Evolutionary conservation across 768 basidiomycete genomes (phyloP), one percentile per base, ranked within the genome.

Genomic region (Boletus tomentosulus): DNA sequence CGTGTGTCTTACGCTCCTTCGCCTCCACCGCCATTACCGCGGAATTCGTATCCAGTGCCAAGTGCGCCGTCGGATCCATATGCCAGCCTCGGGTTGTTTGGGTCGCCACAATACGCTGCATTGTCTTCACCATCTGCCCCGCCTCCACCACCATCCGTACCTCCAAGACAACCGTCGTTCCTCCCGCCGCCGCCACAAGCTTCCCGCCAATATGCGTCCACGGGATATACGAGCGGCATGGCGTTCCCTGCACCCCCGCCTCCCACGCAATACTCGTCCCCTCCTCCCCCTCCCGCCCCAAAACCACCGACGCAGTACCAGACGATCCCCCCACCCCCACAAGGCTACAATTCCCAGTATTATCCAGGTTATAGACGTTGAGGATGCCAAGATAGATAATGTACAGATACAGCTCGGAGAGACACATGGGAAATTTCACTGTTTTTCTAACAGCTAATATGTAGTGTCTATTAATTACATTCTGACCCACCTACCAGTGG

Each of bases 51-150:
- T 59, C 41, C 67, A 6, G 44, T 59, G 4, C 41, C 62, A 15
- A 64, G 47, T 8, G 62, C 64, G 47, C 57, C 67, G 9, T 41
- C 50, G 34, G 69, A 75, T 57, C 75, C 76, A 15, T 76, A 78
- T 51, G 71, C 70, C 9, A 56, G 16, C 39, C 61, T 74, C 11
- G 63, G 66, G 16, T 30, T 69, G 22, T 64, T 73, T 30, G 61
- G 66, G 35, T 58, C 64, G 19, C 49, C 64, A 22, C 60, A 50
- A 3, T 56, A 51, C 6, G 19, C 56, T 2, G 0, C 53, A 6
- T 19, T 62, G 11, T n/a, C 55, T 10, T n/a, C 44, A 6, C 50
- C 46, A 16, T 39, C 48, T 7, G 54, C 48, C 39, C 22, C 60
- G 6, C 46, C 46, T 3, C 57, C 49, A 48, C 30, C 56, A 22